These are phyloP conservation scores for Trichoderma virens DNA, from an alignment of 495 filamentous ascomycete genomes.

Conservation along the genomic window DNA sequence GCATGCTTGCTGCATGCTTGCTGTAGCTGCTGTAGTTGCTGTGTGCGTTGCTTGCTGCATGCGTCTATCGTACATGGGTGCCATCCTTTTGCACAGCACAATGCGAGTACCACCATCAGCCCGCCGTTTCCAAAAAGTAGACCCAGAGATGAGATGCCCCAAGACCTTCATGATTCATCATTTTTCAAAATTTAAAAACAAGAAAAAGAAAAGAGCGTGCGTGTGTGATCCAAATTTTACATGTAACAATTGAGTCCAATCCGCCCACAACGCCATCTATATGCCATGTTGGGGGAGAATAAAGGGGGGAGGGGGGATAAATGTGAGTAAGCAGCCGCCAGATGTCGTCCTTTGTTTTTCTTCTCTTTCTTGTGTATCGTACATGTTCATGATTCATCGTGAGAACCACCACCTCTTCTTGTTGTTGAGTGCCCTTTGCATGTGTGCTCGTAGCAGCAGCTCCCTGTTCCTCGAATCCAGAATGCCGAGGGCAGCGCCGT, in stretches of 20 bases:
- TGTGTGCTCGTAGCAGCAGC: slow-evolving; percentile 24
- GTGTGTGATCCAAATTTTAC: no score
- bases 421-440: slow-evolving; percentile 21
- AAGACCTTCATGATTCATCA: neutral
- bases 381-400: neutral
- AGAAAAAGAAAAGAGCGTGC: no score
- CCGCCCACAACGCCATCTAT: no score
- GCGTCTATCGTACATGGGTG: neutral
- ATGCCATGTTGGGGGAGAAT: no score
- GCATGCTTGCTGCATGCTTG: neutral
- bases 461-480: slow-evolving; percentile 29
- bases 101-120: neutral
- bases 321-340: no score
- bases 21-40: neutral
- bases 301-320: no score
- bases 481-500: slow-evolving; percentile 28
- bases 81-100: neutral
- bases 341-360: neutral
- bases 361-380: neutral
- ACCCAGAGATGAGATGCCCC: neutral
- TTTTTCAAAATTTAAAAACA: no score
- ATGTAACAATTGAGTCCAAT: no score
- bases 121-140: neutral
- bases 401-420: slow-evolving; percentile 21
- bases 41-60: neutral